Percentiles rank a stretch among this genome's conserved stretches.
Evolutionary conservation across 2,329 filamentous ascomycete genomes (phyloP).

Genomic region (Xylaria sp.): DNA sequence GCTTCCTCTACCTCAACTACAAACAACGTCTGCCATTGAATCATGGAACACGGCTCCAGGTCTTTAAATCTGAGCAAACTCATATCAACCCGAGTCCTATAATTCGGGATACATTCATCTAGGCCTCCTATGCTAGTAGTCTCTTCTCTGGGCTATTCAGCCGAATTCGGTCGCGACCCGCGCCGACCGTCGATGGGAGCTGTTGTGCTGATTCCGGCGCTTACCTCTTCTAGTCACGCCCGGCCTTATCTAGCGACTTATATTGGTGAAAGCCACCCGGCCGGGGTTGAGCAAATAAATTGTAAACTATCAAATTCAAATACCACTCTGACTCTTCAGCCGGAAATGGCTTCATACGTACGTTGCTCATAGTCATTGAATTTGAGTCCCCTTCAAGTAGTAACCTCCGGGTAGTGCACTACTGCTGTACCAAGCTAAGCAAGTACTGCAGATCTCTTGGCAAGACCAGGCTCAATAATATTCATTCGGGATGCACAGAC

Average conservation of each 20-base stretch:
- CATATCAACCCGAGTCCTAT: not conserved
- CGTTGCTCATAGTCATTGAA: not conserved
- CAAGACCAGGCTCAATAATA: not conserved
- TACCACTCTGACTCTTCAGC: not conserved
- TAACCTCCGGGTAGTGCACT: constrained; percentile 1
- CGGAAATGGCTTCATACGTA: constrained; percentile 12
- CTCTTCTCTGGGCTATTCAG: not conserved
- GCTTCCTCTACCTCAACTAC: not conserved
- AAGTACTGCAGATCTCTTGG: constrained; percentile 3
- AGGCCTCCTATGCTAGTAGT: not conserved
- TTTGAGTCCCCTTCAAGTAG: constrained; percentile 4
- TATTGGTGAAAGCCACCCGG: not conserved
- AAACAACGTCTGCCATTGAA: not conserved
- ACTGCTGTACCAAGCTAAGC: not conserved
- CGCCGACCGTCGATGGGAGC: not conserved
- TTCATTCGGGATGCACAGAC: not conserved
- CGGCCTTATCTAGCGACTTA: not conserved
- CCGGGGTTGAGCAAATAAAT: not conserved
- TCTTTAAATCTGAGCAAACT: constrained; percentile 1
- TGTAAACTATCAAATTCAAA: not conserved
- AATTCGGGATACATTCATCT: not conserved
- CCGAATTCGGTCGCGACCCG: not conserved
- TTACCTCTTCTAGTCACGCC: constrained; percentile 11
- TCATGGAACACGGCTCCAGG: not conserved
- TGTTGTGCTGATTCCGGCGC: constrained; percentile 1